Evolutionary conservation across 257 asterid genomes (phyloP).

Genomic region (Solanum pennellii): DNA sequence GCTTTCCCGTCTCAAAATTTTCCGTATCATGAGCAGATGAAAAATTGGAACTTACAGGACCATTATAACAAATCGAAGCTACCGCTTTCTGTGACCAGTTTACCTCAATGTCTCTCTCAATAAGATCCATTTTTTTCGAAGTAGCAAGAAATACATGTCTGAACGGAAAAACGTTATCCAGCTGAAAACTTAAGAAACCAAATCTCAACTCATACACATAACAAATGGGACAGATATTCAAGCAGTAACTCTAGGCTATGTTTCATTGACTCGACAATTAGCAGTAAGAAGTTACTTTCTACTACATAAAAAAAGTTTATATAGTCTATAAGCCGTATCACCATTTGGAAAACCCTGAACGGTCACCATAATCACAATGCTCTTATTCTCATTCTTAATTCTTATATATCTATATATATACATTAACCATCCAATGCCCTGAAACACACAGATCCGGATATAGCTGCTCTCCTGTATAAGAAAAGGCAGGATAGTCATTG

Average conservation of each 20-base stretch:
- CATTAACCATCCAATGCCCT: not conserved
- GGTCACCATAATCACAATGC: not conserved
- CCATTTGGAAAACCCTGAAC: not conserved
- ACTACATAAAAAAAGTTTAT: not conserved
- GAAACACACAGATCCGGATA: not conserved
- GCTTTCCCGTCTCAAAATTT: not conserved
- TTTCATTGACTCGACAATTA: not conserved
- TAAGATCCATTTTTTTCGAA: not conserved
- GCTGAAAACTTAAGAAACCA: not conserved
- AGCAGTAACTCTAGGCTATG: not conserved
- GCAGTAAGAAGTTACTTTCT: not conserved
- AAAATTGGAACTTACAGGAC: not conserved
- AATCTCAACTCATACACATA: not conserved
- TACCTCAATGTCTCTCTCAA: not conserved
- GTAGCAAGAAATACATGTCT: not conserved
- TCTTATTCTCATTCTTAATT: not conserved
- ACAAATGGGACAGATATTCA: not conserved
- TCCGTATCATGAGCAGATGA: not conserved
- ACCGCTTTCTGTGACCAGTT: not conserved
- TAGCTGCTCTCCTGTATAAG: not conserved
- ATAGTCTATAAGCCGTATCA: not conserved
- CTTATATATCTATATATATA: not conserved
- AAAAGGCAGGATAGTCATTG: not conserved
- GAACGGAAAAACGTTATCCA: not conserved
- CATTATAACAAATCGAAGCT: not conserved